A percentile compares a stretch with the other conserved stretches of the same genome.
Conservation (phyloP, 106 monocot genomes). For the Acorus calamus region DNA sequence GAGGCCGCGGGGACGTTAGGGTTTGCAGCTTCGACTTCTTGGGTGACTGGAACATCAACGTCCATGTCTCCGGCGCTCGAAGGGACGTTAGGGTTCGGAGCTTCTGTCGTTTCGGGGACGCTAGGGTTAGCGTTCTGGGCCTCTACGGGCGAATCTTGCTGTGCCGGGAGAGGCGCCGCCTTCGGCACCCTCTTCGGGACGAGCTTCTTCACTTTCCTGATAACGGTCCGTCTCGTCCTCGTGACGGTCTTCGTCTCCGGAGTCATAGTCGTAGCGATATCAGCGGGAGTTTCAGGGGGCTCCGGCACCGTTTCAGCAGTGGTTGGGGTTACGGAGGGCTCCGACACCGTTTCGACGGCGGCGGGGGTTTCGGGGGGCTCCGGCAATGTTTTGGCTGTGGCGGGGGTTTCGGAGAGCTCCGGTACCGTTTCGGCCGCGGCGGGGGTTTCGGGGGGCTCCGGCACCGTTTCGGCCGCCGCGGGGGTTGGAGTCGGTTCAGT, state of each 20-base stretch:
- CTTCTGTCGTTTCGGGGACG: background rate
- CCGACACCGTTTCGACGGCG: background rate
- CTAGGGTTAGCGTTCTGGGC: too few relatives aligned
- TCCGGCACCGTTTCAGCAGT: background rate
- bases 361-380: background rate
- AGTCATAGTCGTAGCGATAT: background rate
- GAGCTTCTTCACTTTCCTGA: constrained; percentile 23
- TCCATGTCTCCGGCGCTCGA: background rate
- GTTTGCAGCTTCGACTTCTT: background rate
- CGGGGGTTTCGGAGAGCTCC: background rate
- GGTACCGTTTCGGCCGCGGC: background rate
- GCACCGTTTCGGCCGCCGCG: background rate
- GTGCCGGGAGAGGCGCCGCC: background rate
- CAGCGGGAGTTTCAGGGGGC: background rate
- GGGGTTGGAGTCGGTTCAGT: background rate
- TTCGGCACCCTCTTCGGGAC: constrained; percentile 40
- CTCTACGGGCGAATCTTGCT: too few relatives aligned
- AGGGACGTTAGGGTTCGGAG: background rate
- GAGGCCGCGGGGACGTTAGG: background rate
- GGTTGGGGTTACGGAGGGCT: background rate
- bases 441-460: background rate
- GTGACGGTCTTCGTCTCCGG: constrained; percentile 9
- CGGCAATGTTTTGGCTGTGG: background rate
- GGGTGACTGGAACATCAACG: background rate
- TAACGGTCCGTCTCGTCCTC: constrained; percentile 26